Conservation (phyloP, 1,284 basidiomycete genomes). For the Phellopilus nigrolimitatus region DNA sequence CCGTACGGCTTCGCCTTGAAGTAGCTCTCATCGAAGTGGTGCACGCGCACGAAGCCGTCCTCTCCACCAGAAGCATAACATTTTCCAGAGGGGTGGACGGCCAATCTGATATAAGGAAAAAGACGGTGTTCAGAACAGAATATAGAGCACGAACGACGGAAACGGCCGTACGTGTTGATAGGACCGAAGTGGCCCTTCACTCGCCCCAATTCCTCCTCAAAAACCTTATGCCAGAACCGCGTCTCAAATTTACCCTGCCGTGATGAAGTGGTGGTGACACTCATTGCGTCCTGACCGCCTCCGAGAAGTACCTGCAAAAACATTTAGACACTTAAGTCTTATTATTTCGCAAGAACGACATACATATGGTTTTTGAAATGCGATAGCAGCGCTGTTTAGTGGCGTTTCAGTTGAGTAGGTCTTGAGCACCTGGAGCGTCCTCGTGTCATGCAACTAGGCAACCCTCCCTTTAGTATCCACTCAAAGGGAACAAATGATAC, state of each 20-base stretch:
- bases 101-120: slow-evolving; percentile 52
- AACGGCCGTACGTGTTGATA: slow-evolving; percentile 79
- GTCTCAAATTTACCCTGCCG: slow-evolving; percentile 98
- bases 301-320: slow-evolving; percentile 73
- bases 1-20: slow-evolving; percentile 88
- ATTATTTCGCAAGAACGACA: slow-evolving; percentile 24
- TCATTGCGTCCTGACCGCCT: slow-evolving; percentile 98
- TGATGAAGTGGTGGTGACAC: slow-evolving; percentile 89
- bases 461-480: slow-evolving; percentile 1
- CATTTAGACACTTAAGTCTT: slow-evolving; percentile 1
- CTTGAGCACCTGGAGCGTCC: slow-evolving; percentile 88
- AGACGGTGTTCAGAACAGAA: slow-evolving; percentile 6
- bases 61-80: slow-evolving; percentile 94
- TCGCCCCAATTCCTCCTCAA: slow-evolving; percentile 96
- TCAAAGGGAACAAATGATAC: background rate
- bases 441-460: slow-evolving; percentile 81
- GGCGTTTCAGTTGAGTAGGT: slow-evolving; percentile 93
- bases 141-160: background rate
- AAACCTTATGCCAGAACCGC: slow-evolving; percentile 97
- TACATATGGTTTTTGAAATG: slow-evolving; percentile 83
- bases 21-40: slow-evolving; percentile 90
- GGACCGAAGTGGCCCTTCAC: slow-evolving; percentile 98
- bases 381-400: slow-evolving; percentile 89
- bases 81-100: slow-evolving; percentile 86
- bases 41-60: slow-evolving; percentile 91